phyloP scores from a whole-genome alignment of 75 land plant species.

The Cunninghamia lanceolata region DNA sequence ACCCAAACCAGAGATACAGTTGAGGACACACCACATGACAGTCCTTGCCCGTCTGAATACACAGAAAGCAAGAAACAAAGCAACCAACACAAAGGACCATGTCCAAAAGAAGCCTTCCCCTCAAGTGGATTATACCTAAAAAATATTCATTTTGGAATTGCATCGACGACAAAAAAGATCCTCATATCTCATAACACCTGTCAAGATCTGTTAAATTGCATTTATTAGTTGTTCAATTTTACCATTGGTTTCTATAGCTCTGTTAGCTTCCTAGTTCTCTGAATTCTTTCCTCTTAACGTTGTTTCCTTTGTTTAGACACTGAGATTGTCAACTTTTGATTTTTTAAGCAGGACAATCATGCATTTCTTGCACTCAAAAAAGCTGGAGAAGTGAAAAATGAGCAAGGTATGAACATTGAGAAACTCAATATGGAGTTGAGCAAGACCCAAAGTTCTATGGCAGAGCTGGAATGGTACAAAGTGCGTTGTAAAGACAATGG shows the following conservation, averaged over 20 bases:
- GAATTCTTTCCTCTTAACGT: background rate
- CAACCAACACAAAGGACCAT: too few relatives aligned
- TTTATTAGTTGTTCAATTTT: background rate
- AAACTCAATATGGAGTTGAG: background rate
- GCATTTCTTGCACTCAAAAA: background rate
- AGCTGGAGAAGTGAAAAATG: background rate
- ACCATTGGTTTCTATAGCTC: background rate
- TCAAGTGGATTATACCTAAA: too few relatives aligned
- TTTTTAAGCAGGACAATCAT: background rate
- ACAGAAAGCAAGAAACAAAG: too few relatives aligned
- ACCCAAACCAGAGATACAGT: too few relatives aligned
- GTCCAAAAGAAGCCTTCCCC: too few relatives aligned
- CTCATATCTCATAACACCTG: too few relatives aligned
- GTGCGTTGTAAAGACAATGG: background rate
- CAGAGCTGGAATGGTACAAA: conserved; percentile 12
- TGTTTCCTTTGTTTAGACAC: background rate
- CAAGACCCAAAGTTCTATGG: background rate
- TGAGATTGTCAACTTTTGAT: background rate
- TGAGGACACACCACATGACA: too few relatives aligned
- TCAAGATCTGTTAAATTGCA: background rate
- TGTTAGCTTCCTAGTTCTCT: background rate
- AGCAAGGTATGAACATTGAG: background rate
- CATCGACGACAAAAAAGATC: too few relatives aligned
- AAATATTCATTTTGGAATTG: too few relatives aligned
- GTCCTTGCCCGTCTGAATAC: too few relatives aligned